These are phyloP conservation scores for Ganoderma lucidum DNA, from an alignment of 1,284 basidiomycete genomes.

Conservation along the genomic window DNA sequence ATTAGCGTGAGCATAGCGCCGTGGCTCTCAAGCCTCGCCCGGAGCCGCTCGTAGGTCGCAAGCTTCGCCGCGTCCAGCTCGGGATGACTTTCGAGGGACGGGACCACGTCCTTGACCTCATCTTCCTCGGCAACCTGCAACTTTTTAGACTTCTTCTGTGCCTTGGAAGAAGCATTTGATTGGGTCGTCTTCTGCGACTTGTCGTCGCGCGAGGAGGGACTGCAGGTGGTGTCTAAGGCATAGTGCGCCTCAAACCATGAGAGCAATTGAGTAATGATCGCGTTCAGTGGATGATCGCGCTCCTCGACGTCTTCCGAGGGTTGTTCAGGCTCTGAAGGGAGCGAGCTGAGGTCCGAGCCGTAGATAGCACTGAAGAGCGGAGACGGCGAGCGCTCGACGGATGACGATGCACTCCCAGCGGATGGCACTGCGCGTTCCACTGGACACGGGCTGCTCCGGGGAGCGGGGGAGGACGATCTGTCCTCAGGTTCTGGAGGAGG, in stretches of 20 bases:
- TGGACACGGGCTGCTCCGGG: neutral
- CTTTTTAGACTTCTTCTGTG: neutral
- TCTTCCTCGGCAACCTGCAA: neutral
- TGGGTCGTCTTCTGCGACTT: neutral
- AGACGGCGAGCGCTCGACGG: neutral
- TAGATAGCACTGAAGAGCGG: neutral
- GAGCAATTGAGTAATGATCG: neutral
- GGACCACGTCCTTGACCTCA: neutral
- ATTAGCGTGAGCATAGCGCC: neutral
- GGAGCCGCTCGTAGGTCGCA: neutral
- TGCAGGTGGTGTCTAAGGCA: too few species aligned
- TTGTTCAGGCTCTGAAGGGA: neutral
- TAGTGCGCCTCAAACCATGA: slow-evolving; percentile 1
- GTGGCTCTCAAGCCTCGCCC: neutral
- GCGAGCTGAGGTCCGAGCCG: neutral
- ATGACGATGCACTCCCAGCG: neutral
- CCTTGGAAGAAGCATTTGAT: too few species aligned
- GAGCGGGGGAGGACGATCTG: neutral
- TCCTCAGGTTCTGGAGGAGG: too few species aligned
- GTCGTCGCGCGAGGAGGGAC: neutral
- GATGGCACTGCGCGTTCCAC: neutral
- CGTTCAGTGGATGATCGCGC: neutral
- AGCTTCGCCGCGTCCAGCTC: too few species aligned
- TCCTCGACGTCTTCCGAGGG: neutral
- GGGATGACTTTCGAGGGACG: neutral